Evolutionary conservation across 176 grass and related monocot species (phyloP), one percentile per base, ranked within the genome.

Genomic region (Olyra latifolia): DNA sequence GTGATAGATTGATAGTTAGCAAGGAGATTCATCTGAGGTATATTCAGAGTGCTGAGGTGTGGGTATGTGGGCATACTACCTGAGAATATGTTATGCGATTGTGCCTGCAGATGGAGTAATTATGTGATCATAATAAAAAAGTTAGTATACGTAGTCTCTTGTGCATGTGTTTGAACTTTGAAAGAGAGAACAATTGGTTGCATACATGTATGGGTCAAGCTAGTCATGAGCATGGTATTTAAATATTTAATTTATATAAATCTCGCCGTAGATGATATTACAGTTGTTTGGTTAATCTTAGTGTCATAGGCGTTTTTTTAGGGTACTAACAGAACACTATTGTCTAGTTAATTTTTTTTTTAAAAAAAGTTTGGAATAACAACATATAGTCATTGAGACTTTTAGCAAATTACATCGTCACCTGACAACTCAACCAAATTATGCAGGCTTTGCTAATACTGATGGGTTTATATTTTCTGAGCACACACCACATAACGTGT

Each of bases 401-500:
- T 54, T 5, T 48, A 63, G 28, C 28, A 16, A 80, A 27, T 54
- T 70, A 30, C 24, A 6, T 28, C 52, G 44, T 74, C 23, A 74
- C 44, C 57, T 83, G 32, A 83, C 6, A 4, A 30, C 7, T 13
- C 30, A 29, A 65, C 22, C 22, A 65, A 63, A 64, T 74, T 62
- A 74, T 62, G 55, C 57, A 72, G 84, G 75, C 66, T 71, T 46
- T 16, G 19, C 47, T 23, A 78, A 64, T 66, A 53, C 67, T 45
- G 76, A 86, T 17, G 76, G 84, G 19, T 74, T 79, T 30, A 46
- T 78, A 46, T 23, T 55, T 64, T 30, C 66, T 19, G 68, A 73
- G 39, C 62, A 28, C 48, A 17, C 68, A 19, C 67, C 38, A 49
- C 60, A 20, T 13, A 22, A 62, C 39, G 14, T 66, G 14, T 78